phyloP scores from a whole-genome alignment of 305 asterid genomes.

The Ajuga reptans region DNA sequence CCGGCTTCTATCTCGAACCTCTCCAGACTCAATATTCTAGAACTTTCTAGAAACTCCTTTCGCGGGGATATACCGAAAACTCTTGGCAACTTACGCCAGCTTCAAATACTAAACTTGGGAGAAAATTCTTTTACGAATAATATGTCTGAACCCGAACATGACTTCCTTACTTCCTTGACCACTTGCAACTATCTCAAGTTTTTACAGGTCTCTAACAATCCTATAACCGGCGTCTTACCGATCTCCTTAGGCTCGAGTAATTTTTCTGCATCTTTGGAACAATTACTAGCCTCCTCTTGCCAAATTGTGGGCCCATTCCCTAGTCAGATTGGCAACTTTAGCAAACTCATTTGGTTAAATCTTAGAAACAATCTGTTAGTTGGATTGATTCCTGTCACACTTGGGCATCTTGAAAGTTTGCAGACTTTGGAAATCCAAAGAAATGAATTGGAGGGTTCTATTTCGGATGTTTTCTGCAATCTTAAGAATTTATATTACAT shows the following conservation, averaged over 20 bases:
- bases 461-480: neutral
- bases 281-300: neutral
- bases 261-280: slow-evolving; percentile 9
- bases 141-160: slow-evolving; percentile 6
- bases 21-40: neutral
- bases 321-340: slow-evolving; percentile 19
- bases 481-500: neutral
- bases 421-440: neutral
- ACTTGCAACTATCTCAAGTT: too few relatives aligned
- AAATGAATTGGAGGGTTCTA: slow-evolving; percentile 10
- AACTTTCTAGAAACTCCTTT: neutral
- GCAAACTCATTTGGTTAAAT: neutral
- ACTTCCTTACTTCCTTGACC: slow-evolving; percentile 6
- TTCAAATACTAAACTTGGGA: neutral
- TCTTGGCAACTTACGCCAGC: slow-evolving; percentile 14
- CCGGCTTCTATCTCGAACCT: slow-evolving; percentile 17
- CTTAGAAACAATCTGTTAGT: slow-evolving; percentile 13
- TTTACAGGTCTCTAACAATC: too few relatives aligned
- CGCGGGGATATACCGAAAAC: slow-evolving; percentile 20
- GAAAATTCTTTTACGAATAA: neutral
- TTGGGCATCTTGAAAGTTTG: slow-evolving; percentile 10
- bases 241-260: slow-evolving; percentile 17
- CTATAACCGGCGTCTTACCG: slow-evolving; percentile 17
- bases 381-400: neutral
- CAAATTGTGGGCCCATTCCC: slow-evolving; percentile 18